These are phyloP conservation scores for Vitis rupestris DNA, from an alignment of 164 flowering plant genomes.

Conservation along the genomic window DNA sequence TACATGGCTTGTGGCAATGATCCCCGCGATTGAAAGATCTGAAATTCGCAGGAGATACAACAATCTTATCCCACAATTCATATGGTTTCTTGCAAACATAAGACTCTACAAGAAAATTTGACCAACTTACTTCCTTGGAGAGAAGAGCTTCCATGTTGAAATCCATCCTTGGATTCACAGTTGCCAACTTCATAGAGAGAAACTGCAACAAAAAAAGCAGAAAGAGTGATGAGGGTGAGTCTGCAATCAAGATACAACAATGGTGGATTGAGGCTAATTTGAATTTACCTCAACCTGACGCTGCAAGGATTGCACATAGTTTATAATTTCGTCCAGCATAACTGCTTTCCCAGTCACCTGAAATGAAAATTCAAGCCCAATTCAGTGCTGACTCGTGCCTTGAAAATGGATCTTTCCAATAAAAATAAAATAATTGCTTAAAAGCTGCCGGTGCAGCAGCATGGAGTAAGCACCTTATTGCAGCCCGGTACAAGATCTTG, in stretches of 20 bases:
- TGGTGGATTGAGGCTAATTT: background rate
- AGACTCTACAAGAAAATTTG: background rate
- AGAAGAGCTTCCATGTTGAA: slow-evolving; percentile 53
- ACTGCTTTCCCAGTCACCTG: slow-evolving; percentile 97
- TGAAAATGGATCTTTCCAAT: background rate
- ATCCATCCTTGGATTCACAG: slow-evolving; percentile 68
- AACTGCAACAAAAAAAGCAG: slow-evolving; percentile 40
- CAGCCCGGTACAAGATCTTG: slow-evolving; percentile 98
- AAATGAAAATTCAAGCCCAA: slow-evolving; percentile 11
- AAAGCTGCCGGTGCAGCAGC: background rate
- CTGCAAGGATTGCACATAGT: slow-evolving; percentile 93
- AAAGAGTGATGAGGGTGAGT: background rate
- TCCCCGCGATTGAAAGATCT: slow-evolving; percentile 61
- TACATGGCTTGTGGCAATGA: slow-evolving; percentile 36
- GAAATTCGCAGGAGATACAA: slow-evolving; percentile 4
- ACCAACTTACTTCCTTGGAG: slow-evolving; percentile 60
- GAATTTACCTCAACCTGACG: slow-evolving; percentile 88
- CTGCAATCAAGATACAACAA: background rate
- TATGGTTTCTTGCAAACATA: background rate
- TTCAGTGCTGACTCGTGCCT: background rate
- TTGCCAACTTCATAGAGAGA: slow-evolving; percentile 78
- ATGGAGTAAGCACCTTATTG: slow-evolving; percentile 60
- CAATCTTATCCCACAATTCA: background rate
- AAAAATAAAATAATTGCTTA: background rate
- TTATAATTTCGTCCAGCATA: slow-evolving; percentile 94